Percentiles rank a stretch among this genome's conserved stretches.
phyloP scores from a whole-genome alignment of 2,329 filamentous ascomycete genomes.

The Fusarium hostae region DNA sequence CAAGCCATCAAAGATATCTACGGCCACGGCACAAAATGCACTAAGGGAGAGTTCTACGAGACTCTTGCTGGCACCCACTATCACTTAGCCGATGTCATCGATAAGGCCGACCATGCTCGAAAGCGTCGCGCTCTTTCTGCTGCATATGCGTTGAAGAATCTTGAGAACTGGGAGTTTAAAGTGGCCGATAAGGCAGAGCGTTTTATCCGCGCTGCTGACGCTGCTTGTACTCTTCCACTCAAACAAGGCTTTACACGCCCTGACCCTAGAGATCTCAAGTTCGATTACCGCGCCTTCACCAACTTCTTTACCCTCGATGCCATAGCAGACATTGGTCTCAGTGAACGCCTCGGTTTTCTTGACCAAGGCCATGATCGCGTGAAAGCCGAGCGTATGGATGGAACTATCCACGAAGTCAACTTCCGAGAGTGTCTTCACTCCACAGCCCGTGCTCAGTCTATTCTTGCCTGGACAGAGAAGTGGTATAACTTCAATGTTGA shows the following conservation, averaged over 20 bases:
- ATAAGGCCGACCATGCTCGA: conserved; percentile 62
- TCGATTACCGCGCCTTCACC: conserved; percentile 62
- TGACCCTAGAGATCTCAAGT: conserved; percentile 53
- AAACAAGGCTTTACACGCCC: conserved; percentile 43
- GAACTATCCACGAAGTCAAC: conserved; percentile 56
- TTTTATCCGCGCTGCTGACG: conserved; percentile 57
- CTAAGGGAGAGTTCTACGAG: conserved; percentile 61
- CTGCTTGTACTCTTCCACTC: conserved; percentile 52
- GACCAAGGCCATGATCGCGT: conserved; percentile 60
- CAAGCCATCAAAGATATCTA: conserved; percentile 51
- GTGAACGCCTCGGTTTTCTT: conserved; percentile 62
- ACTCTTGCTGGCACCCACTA: conserved; percentile 59
- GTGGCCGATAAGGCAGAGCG: conserved; percentile 62
- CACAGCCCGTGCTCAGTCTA: conserved; percentile 61
- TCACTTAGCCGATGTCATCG: conserved; percentile 63
- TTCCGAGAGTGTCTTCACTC: conserved; percentile 63
- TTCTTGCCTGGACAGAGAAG: conserved; percentile 61
- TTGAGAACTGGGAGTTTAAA: conserved; percentile 65
- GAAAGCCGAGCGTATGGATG: conserved; percentile 57
- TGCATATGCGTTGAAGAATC: conserved; percentile 64
- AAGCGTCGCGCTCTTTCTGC: conserved; percentile 62
- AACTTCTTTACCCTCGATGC: conserved; percentile 68
- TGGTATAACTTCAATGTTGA: conserved; percentile 62
- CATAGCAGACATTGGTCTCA: conserved; percentile 66
- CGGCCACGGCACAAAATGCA: conserved; percentile 59